phyloP scores from a whole-genome alignment of 2,329 filamentous ascomycete species.

The Dothistroma septosporum region DNA sequence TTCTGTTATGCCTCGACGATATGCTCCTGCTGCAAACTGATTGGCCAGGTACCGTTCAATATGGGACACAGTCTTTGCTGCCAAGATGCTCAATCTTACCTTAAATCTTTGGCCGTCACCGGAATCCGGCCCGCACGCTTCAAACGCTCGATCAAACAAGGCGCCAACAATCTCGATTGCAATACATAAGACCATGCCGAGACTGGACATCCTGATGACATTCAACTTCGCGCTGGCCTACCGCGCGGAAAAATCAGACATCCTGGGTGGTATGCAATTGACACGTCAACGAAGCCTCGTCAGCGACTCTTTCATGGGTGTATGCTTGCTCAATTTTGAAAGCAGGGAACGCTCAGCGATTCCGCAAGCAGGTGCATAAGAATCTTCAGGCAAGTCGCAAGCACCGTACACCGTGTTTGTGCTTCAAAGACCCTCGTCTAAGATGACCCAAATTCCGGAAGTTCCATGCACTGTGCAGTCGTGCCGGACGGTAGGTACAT shows the following conservation, averaged over 20 bases:
- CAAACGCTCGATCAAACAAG: conserved; percentile 52
- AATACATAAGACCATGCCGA: conserved; percentile 42
- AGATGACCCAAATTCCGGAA: conserved; percentile 51
- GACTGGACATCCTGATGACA: conserved; percentile 42
- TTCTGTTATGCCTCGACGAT: conserved; percentile 53
- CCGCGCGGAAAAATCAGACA: conserved; percentile 36
- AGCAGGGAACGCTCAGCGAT: conserved; percentile 43
- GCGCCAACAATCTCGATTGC: conserved; percentile 49
- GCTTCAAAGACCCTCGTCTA: conserved; percentile 47
- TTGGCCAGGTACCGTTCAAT: not conserved
- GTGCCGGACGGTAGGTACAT: conserved; percentile 44
- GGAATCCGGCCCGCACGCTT: conserved; percentile 50
- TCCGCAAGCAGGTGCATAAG: conserved; percentile 41
- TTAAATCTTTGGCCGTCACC: conserved; percentile 51
- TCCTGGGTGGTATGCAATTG: conserved; percentile 48
- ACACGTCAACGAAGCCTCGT: conserved; percentile 39
- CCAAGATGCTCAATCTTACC: conserved; percentile 23
- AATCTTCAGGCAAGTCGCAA: conserved; percentile 47
- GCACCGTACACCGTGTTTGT: conserved; percentile 49
- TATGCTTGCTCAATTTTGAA: not conserved
- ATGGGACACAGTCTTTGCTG: not conserved
- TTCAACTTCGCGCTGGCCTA: conserved; percentile 42
- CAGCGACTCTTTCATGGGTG: not conserved
- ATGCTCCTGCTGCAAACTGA: conserved; percentile 41
- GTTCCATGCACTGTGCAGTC: conserved; percentile 47